Base-by-base conservation (phyloP, 225 moss, liverwort and hornwort species). In the Marchantia polymorpha region DNA sequence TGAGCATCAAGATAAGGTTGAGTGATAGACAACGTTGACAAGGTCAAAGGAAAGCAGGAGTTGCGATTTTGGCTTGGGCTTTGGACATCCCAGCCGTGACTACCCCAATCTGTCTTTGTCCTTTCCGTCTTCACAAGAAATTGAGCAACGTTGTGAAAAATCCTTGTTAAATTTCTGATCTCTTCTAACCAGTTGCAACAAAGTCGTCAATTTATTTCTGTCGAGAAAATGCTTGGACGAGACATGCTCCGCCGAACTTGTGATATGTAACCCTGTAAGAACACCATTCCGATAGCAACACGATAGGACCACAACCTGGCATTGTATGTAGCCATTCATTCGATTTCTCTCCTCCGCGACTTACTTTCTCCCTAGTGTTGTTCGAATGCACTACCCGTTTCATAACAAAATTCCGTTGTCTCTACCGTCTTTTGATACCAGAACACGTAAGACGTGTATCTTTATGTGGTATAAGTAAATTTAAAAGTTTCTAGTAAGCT, bases 11-110 rank as follows among this genome's bases (percentile, higher is more conserved):
- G 78, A 4, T 83, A 71, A 10, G 86, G 82, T 55, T 89, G 89
- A n/a, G 92, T 88, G 50, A 86, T 86, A 15, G 92, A 92, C 49
- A 86, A 83, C 65, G 89, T 90, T 13, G 94, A 92, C 58, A 92
- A 84, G 13, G 90, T 91, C 50, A 86, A 83, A 50, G 86, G 89
- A 56, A 81, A 80, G 31, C 88, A 83, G 52, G 87, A 89, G 65
- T 27, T 76, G 72, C 82, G 80, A 74, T 59, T 82, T 58, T 79
- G 83, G 6, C 79, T 46, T 23, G 56, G 22, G 47, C 49, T 58
- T 60, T 77, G 81, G 48, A 81, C 27, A 47, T 88, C 86, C 12
- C 88, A 82, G 26, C 79, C 82, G 53, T 88, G 87, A 81, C 85
- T 78, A n/a, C n/a, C 91, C 86, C 86, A 83, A 85, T 48, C 55